phyloP scores from a whole-genome alignment of 192 early-diverging fungal species.

The Coemansia reversa region DNA sequence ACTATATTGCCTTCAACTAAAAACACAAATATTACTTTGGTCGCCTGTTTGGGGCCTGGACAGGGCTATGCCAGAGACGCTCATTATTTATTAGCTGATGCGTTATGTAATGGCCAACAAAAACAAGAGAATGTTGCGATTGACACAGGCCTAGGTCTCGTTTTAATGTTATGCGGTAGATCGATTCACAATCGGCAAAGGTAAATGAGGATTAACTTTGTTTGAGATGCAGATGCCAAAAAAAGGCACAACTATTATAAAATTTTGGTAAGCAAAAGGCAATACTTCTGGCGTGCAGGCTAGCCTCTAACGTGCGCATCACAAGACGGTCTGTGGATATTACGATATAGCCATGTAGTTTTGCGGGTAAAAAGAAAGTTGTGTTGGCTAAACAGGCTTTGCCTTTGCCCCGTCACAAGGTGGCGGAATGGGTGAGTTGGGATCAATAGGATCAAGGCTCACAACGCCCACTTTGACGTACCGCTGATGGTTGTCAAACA shows the following conservation, averaged over 20 bases:
- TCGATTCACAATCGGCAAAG: background rate
- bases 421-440: slow-evolving; percentile 76
- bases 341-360: background rate
- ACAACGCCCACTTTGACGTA: slow-evolving; percentile 88
- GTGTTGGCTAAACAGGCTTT: slow-evolving; percentile 32
- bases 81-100: background rate
- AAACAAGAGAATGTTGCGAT: background rate
- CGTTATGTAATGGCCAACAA: background rate
- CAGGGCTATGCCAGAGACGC: background rate
- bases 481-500: slow-evolving; percentile 83
- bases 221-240: background rate
- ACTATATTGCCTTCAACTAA: background rate
- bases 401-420: slow-evolving; percentile 64
- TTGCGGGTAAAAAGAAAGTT: background rate
- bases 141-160: background rate
- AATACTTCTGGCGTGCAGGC: background rate
- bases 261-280: background rate
- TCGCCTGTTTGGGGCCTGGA: background rate
- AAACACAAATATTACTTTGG: background rate
- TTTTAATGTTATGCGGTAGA: background rate
- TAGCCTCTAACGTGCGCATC: background rate
- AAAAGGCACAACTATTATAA: background rate
- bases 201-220: background rate
- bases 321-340: background rate
- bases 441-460: slow-evolving; percentile 77